Evolutionary conservation across 352 stramenopile genomes (phyloP), one percentile per base, ranked within the genome.

Genomic region (Aphanomyces invadans): DNA sequence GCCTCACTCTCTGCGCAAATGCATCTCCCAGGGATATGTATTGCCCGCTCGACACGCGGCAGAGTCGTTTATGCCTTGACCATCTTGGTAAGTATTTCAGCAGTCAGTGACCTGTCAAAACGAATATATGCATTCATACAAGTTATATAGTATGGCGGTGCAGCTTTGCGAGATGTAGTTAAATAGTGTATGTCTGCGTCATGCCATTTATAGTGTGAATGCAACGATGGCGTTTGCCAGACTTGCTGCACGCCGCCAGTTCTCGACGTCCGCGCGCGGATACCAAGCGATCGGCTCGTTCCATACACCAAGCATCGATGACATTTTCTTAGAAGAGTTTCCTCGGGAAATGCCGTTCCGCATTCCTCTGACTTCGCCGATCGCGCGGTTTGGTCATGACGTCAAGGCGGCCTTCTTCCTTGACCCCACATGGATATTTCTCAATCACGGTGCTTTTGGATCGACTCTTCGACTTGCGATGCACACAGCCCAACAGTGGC

Each of bases 371-470:
- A 3, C 3, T 29, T 38, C 68, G 28, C 31, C 46, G 21, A 29
- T 38, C 15, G 36, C 42, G 46, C 17, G 0, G n/a, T 88, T 78
- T 51, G 70, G 70, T 7, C 28, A 52, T 48, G 73, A 80, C 21
- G 5, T 38, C 17, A 32, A 38, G 25, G 49, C 49, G 4, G 49
- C 49, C 19, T 92, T 90, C 52, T 73, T 78, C 2, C 61, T 89
- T 39, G 80, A 87, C 42, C 71, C 86, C 9, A 19, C 52, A 15
- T 98, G 90, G 90, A 95, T 84, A 33, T 98, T 97, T 71, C 65
- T 98, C 9, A 98, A 98, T 74, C 95, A 98, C 71, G 92, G 92
- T 33, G 92, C 92, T 1, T 98, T 98, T 69, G 92, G 92, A 9
- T 85, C 83, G 0, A 72, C 90, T 0, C 83, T 91, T 2, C 71